Evolutionary conservation across 2,329 filamentous ascomycete genomes (phyloP).

Genomic region (Raffaelea albimanens): DNA sequence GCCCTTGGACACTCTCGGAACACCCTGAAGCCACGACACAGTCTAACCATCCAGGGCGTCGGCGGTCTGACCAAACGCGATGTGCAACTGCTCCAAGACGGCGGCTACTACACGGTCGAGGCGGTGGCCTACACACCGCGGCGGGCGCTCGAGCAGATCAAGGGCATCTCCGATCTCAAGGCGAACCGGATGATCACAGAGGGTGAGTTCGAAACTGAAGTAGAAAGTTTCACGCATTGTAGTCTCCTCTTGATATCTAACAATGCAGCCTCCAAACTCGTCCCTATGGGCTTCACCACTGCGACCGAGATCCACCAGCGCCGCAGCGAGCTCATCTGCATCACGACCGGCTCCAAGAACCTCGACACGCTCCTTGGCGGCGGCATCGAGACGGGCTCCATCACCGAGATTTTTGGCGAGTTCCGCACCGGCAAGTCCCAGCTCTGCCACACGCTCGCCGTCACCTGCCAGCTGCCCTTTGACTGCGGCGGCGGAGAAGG

Average conservation of each 20-base stretch:
- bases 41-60: conserved; percentile 53
- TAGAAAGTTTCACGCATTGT: not conserved
- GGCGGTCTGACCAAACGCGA: conserved; percentile 88
- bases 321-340: conserved; percentile 92
- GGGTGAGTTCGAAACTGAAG: conserved; percentile 41
- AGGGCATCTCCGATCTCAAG: conserved; percentile 96
- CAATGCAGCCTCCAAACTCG: conserved; percentile 72
- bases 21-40: conserved; percentile 1
- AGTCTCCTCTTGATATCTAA: not conserved
- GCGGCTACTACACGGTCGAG: conserved; percentile 91
- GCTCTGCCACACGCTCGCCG: conserved; percentile 95
- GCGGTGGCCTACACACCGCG: conserved; percentile 86
- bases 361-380: conserved; percentile 90
- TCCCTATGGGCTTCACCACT: conserved; percentile 98
- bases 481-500: conserved; percentile 98
- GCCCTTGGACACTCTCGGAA: not conserved
- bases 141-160: conserved; percentile 83
- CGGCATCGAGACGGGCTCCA: conserved; percentile 92
- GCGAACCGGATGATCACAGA: conserved; percentile 84
- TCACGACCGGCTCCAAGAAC: conserved; percentile 96
- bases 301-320: conserved; percentile 98
- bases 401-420: conserved; percentile 96
- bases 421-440: conserved; percentile 98
- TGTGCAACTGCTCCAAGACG: conserved; percentile 85
- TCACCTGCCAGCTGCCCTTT: conserved; percentile 94